Evolutionary conservation across 108 stramenopile genomes (phyloP).

Genomic region (Cyclotella cryptica): DNA sequence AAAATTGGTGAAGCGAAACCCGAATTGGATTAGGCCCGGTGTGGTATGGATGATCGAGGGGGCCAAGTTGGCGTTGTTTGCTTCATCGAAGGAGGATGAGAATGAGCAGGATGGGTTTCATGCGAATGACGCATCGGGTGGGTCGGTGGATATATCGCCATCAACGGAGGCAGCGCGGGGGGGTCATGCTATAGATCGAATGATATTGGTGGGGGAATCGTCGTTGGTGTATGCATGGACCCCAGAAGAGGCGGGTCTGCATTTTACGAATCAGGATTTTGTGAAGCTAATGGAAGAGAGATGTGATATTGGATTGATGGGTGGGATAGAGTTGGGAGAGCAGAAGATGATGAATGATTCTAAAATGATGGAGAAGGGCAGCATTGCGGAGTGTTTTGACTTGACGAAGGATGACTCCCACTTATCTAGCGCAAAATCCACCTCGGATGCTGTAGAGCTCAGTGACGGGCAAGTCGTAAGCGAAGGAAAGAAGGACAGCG

Average conservation of each 20-base stretch:
- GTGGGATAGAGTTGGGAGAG: not conserved
- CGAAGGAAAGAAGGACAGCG: no score
- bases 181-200: slow-evolving; percentile 41
- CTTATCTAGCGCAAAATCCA: not conserved
- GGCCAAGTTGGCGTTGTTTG: slow-evolving; percentile 51
- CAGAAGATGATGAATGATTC: not conserved
- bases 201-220: slow-evolving; percentile 50
- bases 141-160: slow-evolving; percentile 16
- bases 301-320: slow-evolving; percentile 11
- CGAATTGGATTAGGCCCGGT: slow-evolving; percentile 57
- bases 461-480: no score
- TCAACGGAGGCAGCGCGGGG: slow-evolving; percentile 33
- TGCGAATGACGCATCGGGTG: slow-evolving; percentile 7
- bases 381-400: not conserved
- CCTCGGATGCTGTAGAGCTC: not conserved
- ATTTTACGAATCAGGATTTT: slow-evolving; percentile 36
- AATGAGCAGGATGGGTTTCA: slow-evolving; percentile 15
- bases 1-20: slow-evolving; percentile 42
- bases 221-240: slow-evolving; percentile 52
- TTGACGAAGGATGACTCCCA: not conserved
- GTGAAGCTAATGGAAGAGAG: slow-evolving; percentile 35
- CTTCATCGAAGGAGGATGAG: slow-evolving; percentile 33
- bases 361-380: not conserved
- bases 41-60: slow-evolving; percentile 65
- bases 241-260: slow-evolving; percentile 42